Conservation (phyloP, 2,329 filamentous ascomycete species). For the Venturia asperata region DNA sequence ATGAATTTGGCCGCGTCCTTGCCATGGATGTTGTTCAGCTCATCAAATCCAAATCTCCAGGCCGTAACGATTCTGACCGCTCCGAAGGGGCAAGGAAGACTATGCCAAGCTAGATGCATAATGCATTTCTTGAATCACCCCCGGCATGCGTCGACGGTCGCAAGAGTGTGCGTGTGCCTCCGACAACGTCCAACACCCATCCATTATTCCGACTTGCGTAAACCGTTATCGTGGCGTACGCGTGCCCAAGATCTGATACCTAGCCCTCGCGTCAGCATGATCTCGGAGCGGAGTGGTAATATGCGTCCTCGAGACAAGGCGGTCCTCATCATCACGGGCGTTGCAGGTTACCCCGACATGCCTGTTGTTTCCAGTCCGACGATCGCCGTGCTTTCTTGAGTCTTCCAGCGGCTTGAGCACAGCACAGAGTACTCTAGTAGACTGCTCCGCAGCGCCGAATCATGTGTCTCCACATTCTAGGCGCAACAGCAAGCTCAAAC, state of each 20-base stretch:
- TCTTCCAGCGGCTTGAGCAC: neutral
- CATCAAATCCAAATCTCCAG: neutral
- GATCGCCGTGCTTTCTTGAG: conserved; percentile 8
- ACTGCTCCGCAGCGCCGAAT: neutral
- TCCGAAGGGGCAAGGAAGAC: conserved; percentile 2
- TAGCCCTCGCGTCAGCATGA: conserved; percentile 4
- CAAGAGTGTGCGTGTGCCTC: conserved; percentile 5
- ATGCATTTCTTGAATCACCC: conserved; percentile 1
- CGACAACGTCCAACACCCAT: conserved; percentile 8
- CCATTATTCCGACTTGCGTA: neutral
- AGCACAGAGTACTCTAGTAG: neutral
- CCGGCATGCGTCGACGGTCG: neutral
- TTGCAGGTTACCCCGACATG: conserved; percentile 12
- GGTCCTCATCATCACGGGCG: conserved; percentile 4
- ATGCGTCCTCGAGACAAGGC: conserved; percentile 7
- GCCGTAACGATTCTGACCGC: neutral
- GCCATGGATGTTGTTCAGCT: neutral
- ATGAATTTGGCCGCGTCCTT: neutral
- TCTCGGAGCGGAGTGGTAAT: neutral
- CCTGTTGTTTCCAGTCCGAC: conserved; percentile 1
- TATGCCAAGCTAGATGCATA: neutral
- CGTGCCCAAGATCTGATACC: conserved; percentile 6
- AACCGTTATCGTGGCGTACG: neutral
- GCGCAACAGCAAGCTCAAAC: conserved; percentile 1
- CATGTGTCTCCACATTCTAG: conserved; percentile 2